A percentile compares a stretch with the other conserved stretches of the same genome.
These are phyloP conservation scores for Cyberlindnera meyerae DNA, from an alignment of 805 yeast species.

Conservation along the genomic window DNA sequence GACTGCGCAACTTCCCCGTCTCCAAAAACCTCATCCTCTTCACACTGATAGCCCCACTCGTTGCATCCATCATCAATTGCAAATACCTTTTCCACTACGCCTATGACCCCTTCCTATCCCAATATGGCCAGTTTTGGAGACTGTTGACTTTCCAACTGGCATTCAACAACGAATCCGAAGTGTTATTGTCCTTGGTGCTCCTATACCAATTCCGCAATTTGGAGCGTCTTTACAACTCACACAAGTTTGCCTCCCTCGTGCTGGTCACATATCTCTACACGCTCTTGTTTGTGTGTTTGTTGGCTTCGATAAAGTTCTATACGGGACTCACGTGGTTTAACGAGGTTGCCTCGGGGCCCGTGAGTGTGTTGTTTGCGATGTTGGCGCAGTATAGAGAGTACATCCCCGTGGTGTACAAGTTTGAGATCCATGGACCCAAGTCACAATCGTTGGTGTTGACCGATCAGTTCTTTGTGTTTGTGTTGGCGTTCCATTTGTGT, in stretches of 20 bases:
- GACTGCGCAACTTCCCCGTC: constrained; percentile 33
- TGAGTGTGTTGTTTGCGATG: constrained; percentile 30
- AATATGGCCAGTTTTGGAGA: constrained; percentile 30
- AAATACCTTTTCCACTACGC: constrained; percentile 31
- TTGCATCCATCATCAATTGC: constrained; percentile 31
- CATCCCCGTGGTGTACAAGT: constrained; percentile 37
- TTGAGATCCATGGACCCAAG: constrained; percentile 25
- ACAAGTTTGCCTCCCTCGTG: constrained; percentile 28
- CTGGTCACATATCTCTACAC: constrained; percentile 16
- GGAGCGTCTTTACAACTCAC: constrained; percentile 35
- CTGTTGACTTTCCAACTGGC: constrained; percentile 23
- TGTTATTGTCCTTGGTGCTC: constrained; percentile 30
- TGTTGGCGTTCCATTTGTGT: constrained; percentile 30
- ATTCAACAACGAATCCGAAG: constrained; percentile 30
- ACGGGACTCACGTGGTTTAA: constrained; percentile 16
- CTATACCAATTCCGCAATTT: constrained; percentile 34
- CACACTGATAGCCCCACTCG: constrained; percentile 27
- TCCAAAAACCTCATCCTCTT: constrained; percentile 24
- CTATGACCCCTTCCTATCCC: constrained; percentile 30
- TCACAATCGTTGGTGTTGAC: constrained; percentile 18
- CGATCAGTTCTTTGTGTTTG: constrained; percentile 33
- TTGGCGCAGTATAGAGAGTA: constrained; percentile 32
- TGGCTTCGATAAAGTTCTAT: constrained; percentile 19
- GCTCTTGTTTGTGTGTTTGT: constrained; percentile 7
- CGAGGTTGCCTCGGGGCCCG: constrained; percentile 28